phyloP scores from a whole-genome alignment of 2,329 filamentous ascomycete species.

The Cucurbitaria berberidis region DNA sequence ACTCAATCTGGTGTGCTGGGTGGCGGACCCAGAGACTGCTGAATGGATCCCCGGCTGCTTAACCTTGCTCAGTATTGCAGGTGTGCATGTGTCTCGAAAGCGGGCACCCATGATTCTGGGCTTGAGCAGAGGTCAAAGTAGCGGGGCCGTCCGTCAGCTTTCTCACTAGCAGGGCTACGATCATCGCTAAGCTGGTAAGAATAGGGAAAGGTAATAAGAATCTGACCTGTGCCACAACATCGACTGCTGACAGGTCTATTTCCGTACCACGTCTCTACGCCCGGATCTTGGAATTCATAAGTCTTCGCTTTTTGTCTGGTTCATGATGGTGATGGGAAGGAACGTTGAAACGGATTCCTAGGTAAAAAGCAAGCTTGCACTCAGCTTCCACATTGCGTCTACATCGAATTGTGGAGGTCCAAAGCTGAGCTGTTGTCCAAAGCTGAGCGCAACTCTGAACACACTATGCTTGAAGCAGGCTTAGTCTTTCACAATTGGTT shows the following conservation, averaged over 20 bases:
- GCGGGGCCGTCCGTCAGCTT: constrained; percentile 1
- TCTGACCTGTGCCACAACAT: neutral
- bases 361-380: neutral
- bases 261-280: neutral
- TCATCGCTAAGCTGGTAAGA: neutral
- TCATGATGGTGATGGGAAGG: neutral
- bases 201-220: neutral
- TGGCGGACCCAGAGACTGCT: neutral
- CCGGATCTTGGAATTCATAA: neutral
- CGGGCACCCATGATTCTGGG: neutral
- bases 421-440: constrained; percentile 10
- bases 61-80: neutral
- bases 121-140: neutral
- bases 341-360: neutral
- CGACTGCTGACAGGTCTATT: neutral
- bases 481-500: neutral
- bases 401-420: neutral
- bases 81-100: neutral
- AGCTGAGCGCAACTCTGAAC: constrained; percentile 5
- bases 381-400: neutral
- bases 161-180: neutral
- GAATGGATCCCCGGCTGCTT: neutral
- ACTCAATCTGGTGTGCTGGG: neutral
- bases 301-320: neutral
- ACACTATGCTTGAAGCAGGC: constrained; percentile 2